A percentile compares a stretch with the other conserved stretches of the same genome.
These are phyloP conservation scores for Elaeis oleifera DNA, from an alignment of 202 grass and related monocot species.

Conservation along the genomic window DNA sequence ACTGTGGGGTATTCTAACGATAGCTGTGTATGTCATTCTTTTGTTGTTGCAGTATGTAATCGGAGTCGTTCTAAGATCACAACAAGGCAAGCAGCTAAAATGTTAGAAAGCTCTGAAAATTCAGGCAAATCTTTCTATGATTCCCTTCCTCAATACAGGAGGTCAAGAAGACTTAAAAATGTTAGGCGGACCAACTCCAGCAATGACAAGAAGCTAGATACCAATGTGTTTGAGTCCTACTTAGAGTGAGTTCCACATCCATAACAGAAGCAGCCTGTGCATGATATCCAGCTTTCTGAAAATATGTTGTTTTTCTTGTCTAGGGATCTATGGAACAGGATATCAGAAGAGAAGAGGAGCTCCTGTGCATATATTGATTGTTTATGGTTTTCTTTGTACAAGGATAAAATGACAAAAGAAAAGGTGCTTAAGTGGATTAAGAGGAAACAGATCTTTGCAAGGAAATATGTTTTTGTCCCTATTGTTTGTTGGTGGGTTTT, in stretches of 20 bases:
- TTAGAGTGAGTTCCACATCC: constrained; percentile 58
- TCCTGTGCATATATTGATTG: constrained; percentile 71
- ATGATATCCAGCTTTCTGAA: constrained; percentile 7
- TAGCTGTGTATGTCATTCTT: neutral
- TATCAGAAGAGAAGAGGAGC: constrained; percentile 65
- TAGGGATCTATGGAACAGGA: constrained; percentile 66
- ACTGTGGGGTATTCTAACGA: too few species aligned
- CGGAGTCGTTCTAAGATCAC: constrained; percentile 30
- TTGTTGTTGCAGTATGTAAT: constrained; percentile 29
- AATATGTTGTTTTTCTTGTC: constrained; percentile 13
- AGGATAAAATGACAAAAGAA: constrained; percentile 24
- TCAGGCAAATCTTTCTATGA: constrained; percentile 15
- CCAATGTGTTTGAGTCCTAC: constrained; percentile 58
- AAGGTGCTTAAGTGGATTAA: constrained; percentile 90
- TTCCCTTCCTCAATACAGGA: constrained; percentile 21
- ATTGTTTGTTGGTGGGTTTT: constrained; percentile 67
- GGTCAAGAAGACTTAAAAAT: constrained; percentile 29
- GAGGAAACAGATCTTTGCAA: constrained; percentile 65
- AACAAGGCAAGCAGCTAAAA: constrained; percentile 23
- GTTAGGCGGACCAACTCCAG: constrained; percentile 30
- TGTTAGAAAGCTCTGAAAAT: constrained; percentile 10
- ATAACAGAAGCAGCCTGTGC: neutral
- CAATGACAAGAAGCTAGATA: constrained; percentile 54
- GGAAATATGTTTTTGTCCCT: constrained; percentile 74
- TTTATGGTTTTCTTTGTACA: constrained; percentile 85